A percentile compares a stretch with the other conserved stretches of the same genome.
Evolutionary conservation across 1,284 basidiomycete genomes (phyloP).

Genomic region (Tylopilus orsonianus): DNA sequence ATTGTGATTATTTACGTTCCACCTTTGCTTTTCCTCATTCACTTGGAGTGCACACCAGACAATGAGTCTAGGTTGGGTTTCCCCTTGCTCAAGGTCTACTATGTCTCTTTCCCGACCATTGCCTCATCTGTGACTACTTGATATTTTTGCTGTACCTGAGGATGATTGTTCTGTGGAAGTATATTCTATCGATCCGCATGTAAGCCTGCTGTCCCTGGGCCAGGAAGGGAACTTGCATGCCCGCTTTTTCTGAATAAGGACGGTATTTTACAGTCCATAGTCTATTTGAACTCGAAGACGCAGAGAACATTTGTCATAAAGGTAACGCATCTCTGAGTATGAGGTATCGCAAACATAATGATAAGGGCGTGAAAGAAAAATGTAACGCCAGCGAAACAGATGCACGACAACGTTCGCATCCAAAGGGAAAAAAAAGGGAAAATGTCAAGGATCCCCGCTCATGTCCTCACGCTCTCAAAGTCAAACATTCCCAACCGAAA

Average conservation of each 20-base stretch:
- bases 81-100: constrained; percentile 93
- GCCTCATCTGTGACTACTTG: constrained; percentile 90
- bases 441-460: neutral
- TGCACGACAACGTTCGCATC: constrained; percentile 1
- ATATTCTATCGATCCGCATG: constrained; percentile 87
- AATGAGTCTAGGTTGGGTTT: too few species aligned
- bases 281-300: constrained; percentile 94
- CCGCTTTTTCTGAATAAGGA: constrained; percentile 78
- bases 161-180: constrained; percentile 85
- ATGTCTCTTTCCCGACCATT: constrained; percentile 87
- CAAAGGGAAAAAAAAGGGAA: neutral
- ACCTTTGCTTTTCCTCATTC: too few species aligned
- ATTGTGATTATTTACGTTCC: too few species aligned
- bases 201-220: constrained; percentile 84
- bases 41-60: too few species aligned
- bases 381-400: neutral
- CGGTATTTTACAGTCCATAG: constrained; percentile 98
- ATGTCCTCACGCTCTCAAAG: constrained; percentile 20
- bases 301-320: constrained; percentile 73
- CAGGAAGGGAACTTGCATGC: constrained; percentile 93
- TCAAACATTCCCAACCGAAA: constrained; percentile 26
- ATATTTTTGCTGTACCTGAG: constrained; percentile 90
- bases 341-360: constrained; percentile 17
- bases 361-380: neutral
- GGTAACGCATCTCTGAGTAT: neutral